Evolutionary conservation across 176 grass and related monocot species (phyloP), one percentile per base, ranked within the genome.

Genomic region (Musa acuminata): DNA sequence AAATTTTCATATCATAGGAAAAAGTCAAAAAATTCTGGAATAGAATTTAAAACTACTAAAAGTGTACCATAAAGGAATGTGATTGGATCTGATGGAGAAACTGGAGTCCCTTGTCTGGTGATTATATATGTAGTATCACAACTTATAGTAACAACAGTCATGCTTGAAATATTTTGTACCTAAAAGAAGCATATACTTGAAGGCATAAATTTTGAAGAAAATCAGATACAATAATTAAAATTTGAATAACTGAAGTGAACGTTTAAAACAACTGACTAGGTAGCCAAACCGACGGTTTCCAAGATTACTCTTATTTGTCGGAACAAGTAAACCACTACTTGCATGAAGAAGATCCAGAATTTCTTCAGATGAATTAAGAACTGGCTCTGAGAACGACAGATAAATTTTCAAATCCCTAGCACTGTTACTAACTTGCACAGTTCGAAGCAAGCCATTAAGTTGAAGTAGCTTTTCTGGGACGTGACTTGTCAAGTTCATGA

Each of bases 51-150:
- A 13, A 43, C 8, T 20, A 14, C 4, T 21, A 16, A 35, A 52
- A 49, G 1, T 11, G 53, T 67, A 98, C 94, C 94, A 80, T 98
- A 93, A 70, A 98, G 90, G 81, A 98, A 98, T 13, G 86, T 82
- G 53, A 89, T 69, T n/a, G 94, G 80, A 12, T 93, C 65, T 64
- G 82, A 81, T 52, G 82, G 78, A 77, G 57, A 71, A 76, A 91
- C 75, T 0, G 90, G 94, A 65, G 88, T 98, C 26, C 90, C 87
- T 65, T 98, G 94, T 82, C 94, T 85, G 84, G 90, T 93, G 52
- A 93, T 98, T 73, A 98, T 82, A 8, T 83, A 86, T 16, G 55
- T 80, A 43, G 82, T 35, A 27, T 93, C 80, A 11, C 86, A 93
- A 65, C 74, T 76, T 20, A 98, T 64, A 1, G 87, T 91, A 22